Evolutionary conservation across 2,329 filamentous ascomycete genomes (phyloP).

Genomic region (Stylonectria norvegica): DNA sequence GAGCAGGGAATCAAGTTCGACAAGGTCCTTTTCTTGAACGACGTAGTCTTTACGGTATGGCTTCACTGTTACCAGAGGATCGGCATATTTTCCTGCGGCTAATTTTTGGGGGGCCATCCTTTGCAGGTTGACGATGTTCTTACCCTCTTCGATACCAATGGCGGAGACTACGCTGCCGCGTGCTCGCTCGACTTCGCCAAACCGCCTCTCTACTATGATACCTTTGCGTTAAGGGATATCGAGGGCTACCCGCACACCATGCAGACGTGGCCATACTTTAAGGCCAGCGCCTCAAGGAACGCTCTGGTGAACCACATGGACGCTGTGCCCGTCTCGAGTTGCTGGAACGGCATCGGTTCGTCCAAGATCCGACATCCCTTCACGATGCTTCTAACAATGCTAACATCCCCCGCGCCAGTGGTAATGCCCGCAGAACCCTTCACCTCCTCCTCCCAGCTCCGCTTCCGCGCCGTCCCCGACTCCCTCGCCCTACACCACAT

Average conservation of each 20-base stretch:
- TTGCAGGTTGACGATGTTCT: slow-evolving; percentile 52
- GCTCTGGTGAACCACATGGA: slow-evolving; percentile 48
- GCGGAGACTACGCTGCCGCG: slow-evolving; percentile 57
- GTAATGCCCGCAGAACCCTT: slow-evolving; percentile 56
- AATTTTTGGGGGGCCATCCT: slow-evolving; percentile 1
- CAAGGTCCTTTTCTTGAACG: slow-evolving; percentile 60
- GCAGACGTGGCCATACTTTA: slow-evolving; percentile 59
- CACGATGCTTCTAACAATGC: not conserved
- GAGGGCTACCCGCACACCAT: slow-evolving; percentile 49
- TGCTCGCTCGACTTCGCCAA: slow-evolving; percentile 59
- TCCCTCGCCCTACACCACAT: slow-evolving; percentile 59
- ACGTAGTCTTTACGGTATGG: slow-evolving; percentile 58
- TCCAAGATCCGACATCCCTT: not conserved
- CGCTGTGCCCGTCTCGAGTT: slow-evolving; percentile 44
- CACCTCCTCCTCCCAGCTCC: slow-evolving; percentile 43
- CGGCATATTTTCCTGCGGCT: not conserved
- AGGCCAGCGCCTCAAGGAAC: slow-evolving; percentile 46
- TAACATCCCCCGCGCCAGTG: slow-evolving; percentile 28
- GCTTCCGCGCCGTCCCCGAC: slow-evolving; percentile 64
- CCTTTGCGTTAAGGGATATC: slow-evolving; percentile 57
- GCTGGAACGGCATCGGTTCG: slow-evolving; percentile 45
- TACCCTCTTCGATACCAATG: slow-evolving; percentile 53
- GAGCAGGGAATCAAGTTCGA: slow-evolving; percentile 52
- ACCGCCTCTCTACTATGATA: slow-evolving; percentile 57
- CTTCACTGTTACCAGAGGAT: too few species aligned